phyloP scores from a whole-genome alignment of 1,139 yeast species.

The Dujonia santamariae region DNA sequence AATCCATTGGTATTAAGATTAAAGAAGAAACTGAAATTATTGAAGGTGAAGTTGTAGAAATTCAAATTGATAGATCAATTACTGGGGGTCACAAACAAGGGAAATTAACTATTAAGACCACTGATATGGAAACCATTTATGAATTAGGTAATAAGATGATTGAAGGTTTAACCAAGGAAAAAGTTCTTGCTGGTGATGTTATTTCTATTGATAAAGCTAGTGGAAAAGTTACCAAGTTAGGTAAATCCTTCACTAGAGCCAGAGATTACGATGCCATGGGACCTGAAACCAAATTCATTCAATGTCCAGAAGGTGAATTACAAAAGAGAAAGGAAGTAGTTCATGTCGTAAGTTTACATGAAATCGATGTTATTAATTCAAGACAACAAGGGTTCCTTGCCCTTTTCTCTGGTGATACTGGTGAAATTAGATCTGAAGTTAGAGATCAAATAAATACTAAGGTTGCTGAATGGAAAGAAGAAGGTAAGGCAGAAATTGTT shows the following conservation, averaged over 20 bases:
- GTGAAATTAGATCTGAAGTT: constrained; percentile 93
- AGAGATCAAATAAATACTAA: constrained; percentile 96
- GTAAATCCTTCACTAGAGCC: constrained; percentile 93
- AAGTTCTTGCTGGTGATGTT: constrained; percentile 96
- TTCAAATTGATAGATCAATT: constrained; percentile 92
- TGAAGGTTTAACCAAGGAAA: constrained; percentile 91
- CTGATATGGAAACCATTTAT: constrained; percentile 98
- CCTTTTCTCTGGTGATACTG: constrained; percentile 94
- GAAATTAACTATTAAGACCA: constrained; percentile 92
- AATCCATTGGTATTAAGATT: constrained; percentile 90
- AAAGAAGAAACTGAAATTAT: constrained; percentile 96
- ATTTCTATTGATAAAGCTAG: constrained; percentile 93
- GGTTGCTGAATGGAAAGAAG: constrained; percentile 99
- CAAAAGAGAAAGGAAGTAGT: constrained; percentile 94
- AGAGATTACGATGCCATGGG: constrained; percentile 99
- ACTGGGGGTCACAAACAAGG: constrained; percentile 99
- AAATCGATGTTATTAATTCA: constrained; percentile 96
- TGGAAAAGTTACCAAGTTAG: constrained; percentile 90
- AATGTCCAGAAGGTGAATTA: constrained; percentile 98
- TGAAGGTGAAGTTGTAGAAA: constrained; percentile 98
- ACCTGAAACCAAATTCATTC: constrained; percentile 95
- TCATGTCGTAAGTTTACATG: constrained; percentile 95
- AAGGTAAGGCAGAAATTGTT: constrained; percentile 96
- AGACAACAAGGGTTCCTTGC: constrained; percentile 98
- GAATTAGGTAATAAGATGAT: constrained; percentile 98